phyloP scores from a whole-genome alignment of 2,329 filamentous ascomycete genomes.

The Colletotrichum tabaci region DNA sequence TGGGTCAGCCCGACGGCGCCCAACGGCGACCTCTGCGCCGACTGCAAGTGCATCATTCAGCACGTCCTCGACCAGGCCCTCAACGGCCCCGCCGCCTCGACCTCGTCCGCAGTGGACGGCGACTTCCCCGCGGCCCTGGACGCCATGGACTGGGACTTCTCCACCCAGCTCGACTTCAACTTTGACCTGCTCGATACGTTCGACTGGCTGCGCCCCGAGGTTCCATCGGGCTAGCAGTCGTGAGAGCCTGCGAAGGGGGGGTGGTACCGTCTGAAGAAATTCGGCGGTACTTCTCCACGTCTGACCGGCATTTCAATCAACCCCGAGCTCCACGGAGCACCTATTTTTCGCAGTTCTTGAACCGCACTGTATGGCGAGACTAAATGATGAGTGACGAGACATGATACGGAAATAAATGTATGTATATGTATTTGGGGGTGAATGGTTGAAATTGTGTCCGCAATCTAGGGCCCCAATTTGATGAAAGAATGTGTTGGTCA shows the following conservation, averaged over 20 bases:
- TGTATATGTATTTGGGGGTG: no score
- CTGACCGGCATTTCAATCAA: neutral
- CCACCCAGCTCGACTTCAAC: slow-evolving; percentile 55
- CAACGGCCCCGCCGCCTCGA: slow-evolving; percentile 51
- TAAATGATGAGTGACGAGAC: neutral
- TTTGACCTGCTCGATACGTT: slow-evolving; percentile 66
- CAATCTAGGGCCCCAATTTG: no score
- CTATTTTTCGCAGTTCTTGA: neutral
- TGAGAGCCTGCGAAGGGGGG: neutral
- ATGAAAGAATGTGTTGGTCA: no score
- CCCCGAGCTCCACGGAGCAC: no score
- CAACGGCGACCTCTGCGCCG: slow-evolving; percentile 63
- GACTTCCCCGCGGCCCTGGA: slow-evolving; percentile 38
- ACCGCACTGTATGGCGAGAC: neutral
- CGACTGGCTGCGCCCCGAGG: slow-evolving; percentile 58
- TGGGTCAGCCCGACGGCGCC: slow-evolving; percentile 65
- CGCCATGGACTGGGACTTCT: slow-evolving; percentile 54
- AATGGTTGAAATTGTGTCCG: no score
- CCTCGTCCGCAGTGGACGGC: slow-evolving; percentile 32
- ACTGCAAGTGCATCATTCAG: slow-evolving; percentile 64
- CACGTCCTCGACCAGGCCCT: slow-evolving; percentile 65
- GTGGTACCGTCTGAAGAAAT: neutral
- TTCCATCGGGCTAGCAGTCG: slow-evolving; percentile 22
- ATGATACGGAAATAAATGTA: neutral
- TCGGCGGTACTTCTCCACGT: neutral